Percentiles rank a stretch among this genome's conserved stretches.
Conservation (phyloP, 1,284 basidiomycete genomes). For the Pseudozyma flocculosa region DNA sequence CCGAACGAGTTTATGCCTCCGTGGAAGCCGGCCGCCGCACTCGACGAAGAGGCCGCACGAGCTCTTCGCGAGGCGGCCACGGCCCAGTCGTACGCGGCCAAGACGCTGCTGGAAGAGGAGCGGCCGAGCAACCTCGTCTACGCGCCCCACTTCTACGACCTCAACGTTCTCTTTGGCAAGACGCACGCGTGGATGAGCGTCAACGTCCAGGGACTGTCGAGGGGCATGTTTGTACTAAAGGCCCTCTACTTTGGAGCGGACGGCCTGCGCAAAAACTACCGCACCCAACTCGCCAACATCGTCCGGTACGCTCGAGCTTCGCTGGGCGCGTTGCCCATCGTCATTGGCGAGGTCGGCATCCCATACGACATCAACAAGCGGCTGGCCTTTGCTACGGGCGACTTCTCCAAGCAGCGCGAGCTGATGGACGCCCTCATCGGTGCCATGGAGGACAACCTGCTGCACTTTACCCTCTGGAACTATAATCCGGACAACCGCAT, state of each 20-base stretch:
- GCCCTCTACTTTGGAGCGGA: conserved; percentile 48
- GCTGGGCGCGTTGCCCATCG: conserved; percentile 42
- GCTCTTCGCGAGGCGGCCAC: conserved; percentile 17
- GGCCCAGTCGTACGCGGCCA: conserved; percentile 28
- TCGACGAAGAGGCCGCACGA: background rate
- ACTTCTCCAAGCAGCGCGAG: conserved; percentile 64
- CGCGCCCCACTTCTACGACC: conserved; percentile 56
- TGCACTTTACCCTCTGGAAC: conserved; percentile 71
- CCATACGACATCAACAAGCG: conserved; percentile 52
- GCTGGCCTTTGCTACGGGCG: conserved; percentile 61
- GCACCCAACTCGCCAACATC: conserved; percentile 33
- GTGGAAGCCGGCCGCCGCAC: conserved; percentile 22
- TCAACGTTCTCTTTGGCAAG: conserved; percentile 55
- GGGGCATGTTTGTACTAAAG: conserved; percentile 46
- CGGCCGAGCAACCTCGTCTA: conserved; percentile 43
- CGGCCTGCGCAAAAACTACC: conserved; percentile 42
- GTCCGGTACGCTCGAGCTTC: conserved; percentile 24
- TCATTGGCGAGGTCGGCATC: conserved; percentile 54
- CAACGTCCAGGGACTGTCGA: conserved; percentile 52
- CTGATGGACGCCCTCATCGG: conserved; percentile 57
- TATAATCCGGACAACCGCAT: conserved; percentile 89
- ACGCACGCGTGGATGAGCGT: conserved; percentile 42
- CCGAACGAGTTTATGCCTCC: conserved; percentile 57
- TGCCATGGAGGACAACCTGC: conserved; percentile 52
- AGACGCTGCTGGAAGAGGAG: conserved; percentile 27